Conservation (phyloP, 768 basidiomycete species). For the Tylopilus cervinicoccineus region DNA sequence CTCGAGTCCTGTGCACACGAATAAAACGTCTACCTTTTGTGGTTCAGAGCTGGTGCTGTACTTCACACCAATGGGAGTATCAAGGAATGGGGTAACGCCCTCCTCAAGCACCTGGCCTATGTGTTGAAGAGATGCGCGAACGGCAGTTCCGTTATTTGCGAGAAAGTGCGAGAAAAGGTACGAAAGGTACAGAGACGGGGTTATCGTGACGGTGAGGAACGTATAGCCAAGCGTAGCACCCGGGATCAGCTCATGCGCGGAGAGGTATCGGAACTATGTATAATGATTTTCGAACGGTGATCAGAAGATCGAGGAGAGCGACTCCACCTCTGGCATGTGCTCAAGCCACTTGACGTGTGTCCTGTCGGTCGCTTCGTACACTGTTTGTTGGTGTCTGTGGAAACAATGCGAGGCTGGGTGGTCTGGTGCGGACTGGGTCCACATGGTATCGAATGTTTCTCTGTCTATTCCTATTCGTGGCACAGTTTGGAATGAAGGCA, state of each 20-base stretch:
- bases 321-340: slow-evolving; percentile 49
- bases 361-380: slow-evolving; percentile 42
- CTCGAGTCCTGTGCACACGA: slow-evolving; percentile 65
- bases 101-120: slow-evolving; percentile 47
- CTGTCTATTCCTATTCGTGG: slow-evolving; percentile 51
- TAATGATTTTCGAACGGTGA: too few relatives aligned
- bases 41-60: background rate
- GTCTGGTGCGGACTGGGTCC: slow-evolving; percentile 55
- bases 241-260: slow-evolving; percentile 36
- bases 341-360: slow-evolving; percentile 29
- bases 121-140: slow-evolving; percentile 60
- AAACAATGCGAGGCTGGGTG: slow-evolving; percentile 55
- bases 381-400: slow-evolving; percentile 53
- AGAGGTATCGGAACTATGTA: slow-evolving; percentile 33
- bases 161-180: slow-evolving; percentile 56
- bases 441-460: slow-evolving; percentile 67
- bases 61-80: background rate
- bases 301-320: background rate
- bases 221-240: slow-evolving; percentile 44
- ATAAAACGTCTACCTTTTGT: background rate
- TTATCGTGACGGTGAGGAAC: slow-evolving; percentile 66
- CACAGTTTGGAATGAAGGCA: too few relatives aligned
- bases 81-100: background rate
- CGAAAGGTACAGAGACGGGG: slow-evolving; percentile 54
- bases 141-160: slow-evolving; percentile 48